A percentile compares a stretch with the other conserved stretches of the same genome.
phyloP scores from a whole-genome alignment of 345 rosid genomes.

The Eucalyptus viminalis region DNA sequence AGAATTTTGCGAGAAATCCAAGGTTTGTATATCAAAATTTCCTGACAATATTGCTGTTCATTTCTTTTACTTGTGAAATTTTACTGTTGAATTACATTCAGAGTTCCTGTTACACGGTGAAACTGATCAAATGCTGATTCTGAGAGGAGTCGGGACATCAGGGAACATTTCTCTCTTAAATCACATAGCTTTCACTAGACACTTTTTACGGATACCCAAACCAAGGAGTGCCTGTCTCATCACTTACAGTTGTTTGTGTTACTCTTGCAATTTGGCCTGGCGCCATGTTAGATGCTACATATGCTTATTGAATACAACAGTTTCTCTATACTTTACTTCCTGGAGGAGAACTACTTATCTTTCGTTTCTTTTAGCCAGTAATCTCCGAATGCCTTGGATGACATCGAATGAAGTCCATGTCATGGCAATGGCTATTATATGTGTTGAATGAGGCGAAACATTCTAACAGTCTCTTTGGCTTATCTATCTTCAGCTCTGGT shows the following conservation, averaged over 20 bases:
- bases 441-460: not conserved
- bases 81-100: not conserved
- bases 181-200: not conserved
- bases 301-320: not conserved
- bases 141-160: not conserved
- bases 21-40: not conserved
- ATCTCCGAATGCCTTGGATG: not conserved
- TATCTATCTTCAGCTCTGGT: constrained; percentile 11
- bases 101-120: not conserved
- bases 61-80: not conserved
- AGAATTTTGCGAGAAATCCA: not conserved
- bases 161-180: not conserved
- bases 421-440: not conserved
- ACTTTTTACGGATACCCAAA: not conserved
- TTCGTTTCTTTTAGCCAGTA: not conserved
- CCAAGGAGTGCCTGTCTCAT: not conserved
- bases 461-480: not conserved
- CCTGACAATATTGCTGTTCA: not conserved
- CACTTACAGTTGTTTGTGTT: not conserved
- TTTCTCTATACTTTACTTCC: too few relatives aligned
- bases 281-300: not conserved
- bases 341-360: too few relatives aligned
- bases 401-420: not conserved
- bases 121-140: not conserved
- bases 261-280: not conserved